Evolutionary conservation across 768 basidiomycete genomes (phyloP).

Genomic region (Mycena chlorophos): DNA sequence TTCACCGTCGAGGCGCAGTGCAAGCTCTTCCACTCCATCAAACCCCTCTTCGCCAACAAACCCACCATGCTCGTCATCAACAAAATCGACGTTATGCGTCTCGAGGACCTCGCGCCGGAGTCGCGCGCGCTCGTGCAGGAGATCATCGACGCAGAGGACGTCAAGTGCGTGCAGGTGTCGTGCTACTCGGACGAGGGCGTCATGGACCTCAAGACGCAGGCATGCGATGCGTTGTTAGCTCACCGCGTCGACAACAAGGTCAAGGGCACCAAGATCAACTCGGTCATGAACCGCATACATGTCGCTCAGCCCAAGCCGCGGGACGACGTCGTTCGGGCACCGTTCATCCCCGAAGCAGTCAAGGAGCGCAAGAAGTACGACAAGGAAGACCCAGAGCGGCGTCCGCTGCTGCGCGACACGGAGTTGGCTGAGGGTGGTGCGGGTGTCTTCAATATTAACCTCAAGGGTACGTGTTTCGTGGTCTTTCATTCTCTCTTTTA

Average conservation of each 20-base stretch:
- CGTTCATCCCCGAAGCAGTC: conserved; percentile 87
- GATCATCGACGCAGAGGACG: conserved; percentile 74
- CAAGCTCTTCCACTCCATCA: conserved; percentile 99
- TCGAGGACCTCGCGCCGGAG: conserved; percentile 79
- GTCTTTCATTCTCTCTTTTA: neutral
- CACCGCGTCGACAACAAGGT: conserved; percentile 94
- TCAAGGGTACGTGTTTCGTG: conserved; percentile 66
- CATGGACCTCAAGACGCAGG: conserved; percentile 92
- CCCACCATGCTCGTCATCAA: conserved; percentile 94
- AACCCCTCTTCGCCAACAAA: conserved; percentile 93
- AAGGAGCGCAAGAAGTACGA: conserved; percentile 81
- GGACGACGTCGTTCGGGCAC: conserved; percentile 84
- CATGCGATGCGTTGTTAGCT: conserved; percentile 93
- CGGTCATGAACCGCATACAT: conserved; percentile 92
- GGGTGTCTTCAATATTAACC: conserved; percentile 87
- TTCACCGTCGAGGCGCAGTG: conserved; percentile 97
- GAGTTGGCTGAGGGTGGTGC: conserved; percentile 87
- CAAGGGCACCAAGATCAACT: conserved; percentile 90
- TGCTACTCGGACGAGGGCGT: conserved; percentile 97
- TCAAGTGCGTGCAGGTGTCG: conserved; percentile 81
- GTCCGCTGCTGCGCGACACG: conserved; percentile 71
- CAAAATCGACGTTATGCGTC: conserved; percentile 92
- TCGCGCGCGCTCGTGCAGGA: conserved; percentile 81
- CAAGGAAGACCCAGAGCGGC: conserved; percentile 79
- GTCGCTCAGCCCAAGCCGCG: conserved; percentile 89